A percentile compares a stretch with the other conserved stretches of the same genome.
These are phyloP conservation scores for Lolium multiflorum DNA, from an alignment of 176 grass and related monocot species.

Conservation along the genomic window DNA sequence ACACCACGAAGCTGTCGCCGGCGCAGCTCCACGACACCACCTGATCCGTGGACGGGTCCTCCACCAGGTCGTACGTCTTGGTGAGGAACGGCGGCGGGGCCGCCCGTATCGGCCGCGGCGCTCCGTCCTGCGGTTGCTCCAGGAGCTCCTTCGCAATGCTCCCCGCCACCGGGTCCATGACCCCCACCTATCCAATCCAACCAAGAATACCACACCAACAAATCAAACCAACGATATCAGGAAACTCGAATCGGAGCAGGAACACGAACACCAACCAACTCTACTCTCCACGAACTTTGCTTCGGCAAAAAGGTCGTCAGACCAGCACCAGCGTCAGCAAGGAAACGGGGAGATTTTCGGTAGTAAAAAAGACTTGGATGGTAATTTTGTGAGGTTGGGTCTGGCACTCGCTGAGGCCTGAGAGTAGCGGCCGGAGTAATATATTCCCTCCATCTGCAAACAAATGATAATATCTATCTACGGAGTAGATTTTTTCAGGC, in stretches of 20 bases:
- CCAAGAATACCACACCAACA: background rate
- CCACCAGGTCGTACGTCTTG: slow-evolving; percentile 81
- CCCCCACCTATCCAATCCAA: background rate
- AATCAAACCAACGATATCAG: background rate
- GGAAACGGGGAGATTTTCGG: too few species aligned
- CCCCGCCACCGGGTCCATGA: background rate
- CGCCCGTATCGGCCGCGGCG: slow-evolving; percentile 61
- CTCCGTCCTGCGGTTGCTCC: slow-evolving; percentile 4
- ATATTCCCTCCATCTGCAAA: too few species aligned
- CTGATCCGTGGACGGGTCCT: slow-evolving; percentile 61
- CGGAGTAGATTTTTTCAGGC: too few species aligned
- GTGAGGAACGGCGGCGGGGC: slow-evolving; percentile 77
- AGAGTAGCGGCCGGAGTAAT: too few species aligned
- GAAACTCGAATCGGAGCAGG: background rate
- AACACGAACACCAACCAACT: background rate
- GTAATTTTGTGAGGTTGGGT: too few species aligned
- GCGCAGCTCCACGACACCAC: slow-evolving; percentile 69
- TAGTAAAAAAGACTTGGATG: too few species aligned
- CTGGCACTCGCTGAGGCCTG: too few species aligned
- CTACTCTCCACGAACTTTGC: background rate
- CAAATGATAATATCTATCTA: too few species aligned
- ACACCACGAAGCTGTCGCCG: slow-evolving; percentile 77
- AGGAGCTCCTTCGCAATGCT: slow-evolving; percentile 60
- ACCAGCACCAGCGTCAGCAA: too few species aligned
- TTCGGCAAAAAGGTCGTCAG: background rate